Percentiles rank a stretch among this genome's conserved stretches.
Conservation (phyloP, 139 green algal genomes). For the Chlorella sp. region DNA sequence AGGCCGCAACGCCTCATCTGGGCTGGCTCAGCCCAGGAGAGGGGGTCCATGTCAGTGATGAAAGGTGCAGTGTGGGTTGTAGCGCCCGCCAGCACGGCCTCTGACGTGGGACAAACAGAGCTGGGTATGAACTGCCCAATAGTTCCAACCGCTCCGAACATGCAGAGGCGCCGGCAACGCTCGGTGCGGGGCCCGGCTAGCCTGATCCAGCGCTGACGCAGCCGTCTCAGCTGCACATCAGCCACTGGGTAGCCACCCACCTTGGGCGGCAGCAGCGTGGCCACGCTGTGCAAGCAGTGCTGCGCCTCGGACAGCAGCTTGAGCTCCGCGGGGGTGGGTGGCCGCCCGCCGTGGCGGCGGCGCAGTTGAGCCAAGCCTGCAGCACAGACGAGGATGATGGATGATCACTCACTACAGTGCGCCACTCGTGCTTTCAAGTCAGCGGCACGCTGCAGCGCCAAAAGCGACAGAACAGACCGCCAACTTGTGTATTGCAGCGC, state of each 20-base stretch:
- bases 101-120: too few species aligned
- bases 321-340: neutral
- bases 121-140: neutral
- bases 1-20: too few species aligned
- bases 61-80: too few species aligned
- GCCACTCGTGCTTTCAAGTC: neutral
- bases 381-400: neutral
- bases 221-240: neutral
- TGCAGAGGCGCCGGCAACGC: neutral
- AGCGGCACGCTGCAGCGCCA: neutral
- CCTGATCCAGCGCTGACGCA: neutral
- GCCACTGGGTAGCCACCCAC: neutral
- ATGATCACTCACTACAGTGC: neutral
- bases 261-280: slow-evolving; percentile 8
- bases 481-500: neutral
- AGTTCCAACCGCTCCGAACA: neutral
- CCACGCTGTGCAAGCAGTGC: neutral
- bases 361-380: slow-evolving; percentile 17
- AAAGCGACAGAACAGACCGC: neutral
- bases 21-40: too few species aligned
- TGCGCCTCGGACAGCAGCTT: neutral
- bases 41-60: too few species aligned
- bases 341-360: neutral
- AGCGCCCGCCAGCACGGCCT: too few species aligned
- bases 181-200: neutral